A percentile compares a stretch with the other conserved stretches of the same genome.
Evolutionary conservation across 371 early-diverging fungal genomes (phyloP).

Genomic region (Chytridiales sp.): DNA sequence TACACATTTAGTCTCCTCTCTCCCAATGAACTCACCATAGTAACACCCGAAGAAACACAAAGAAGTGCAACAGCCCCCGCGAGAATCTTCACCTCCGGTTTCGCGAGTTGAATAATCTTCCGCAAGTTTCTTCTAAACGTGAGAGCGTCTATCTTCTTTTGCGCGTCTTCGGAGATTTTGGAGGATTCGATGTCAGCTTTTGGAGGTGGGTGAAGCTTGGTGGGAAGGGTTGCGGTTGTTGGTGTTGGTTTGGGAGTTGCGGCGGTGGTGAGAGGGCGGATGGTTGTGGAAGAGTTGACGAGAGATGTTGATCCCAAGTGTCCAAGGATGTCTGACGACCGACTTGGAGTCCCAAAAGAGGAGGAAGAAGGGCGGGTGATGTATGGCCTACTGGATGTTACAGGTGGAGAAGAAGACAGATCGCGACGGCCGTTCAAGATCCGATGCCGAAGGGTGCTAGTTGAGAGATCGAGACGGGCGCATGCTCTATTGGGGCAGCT

Average conservation of each 20-base stretch:
- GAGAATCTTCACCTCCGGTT: constrained; percentile 47
- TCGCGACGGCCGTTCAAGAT: too few species aligned
- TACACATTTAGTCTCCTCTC: too few species aligned
- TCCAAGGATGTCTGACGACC: too few species aligned
- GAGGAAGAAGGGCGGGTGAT: too few species aligned
- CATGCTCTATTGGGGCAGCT: too few species aligned
- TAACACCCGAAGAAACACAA: constrained; percentile 69
- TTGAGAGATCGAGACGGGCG: too few species aligned
- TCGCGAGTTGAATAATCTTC: constrained; percentile 46
- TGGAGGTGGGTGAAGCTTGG: neutral
- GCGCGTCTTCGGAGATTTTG: neutral
- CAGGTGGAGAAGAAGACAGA: too few species aligned
- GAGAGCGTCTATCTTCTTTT: neutral
- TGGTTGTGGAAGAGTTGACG: neutral
- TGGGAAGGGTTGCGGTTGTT: neutral
- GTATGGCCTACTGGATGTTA: too few species aligned
- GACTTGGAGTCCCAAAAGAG: too few species aligned
- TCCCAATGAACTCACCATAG: constrained; percentile 64
- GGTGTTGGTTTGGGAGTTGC: neutral
- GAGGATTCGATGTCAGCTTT: neutral
- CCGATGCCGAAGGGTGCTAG: too few species aligned
- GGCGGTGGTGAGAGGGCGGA: neutral
- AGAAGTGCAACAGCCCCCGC: constrained; percentile 54
- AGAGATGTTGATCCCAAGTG: too few species aligned
- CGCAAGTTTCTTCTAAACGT: constrained; percentile 20